Percentiles rank a stretch among this genome's conserved stretches.
Conservation (phyloP, 192 early-diverging fungal species). For the Backusella circina region DNA sequence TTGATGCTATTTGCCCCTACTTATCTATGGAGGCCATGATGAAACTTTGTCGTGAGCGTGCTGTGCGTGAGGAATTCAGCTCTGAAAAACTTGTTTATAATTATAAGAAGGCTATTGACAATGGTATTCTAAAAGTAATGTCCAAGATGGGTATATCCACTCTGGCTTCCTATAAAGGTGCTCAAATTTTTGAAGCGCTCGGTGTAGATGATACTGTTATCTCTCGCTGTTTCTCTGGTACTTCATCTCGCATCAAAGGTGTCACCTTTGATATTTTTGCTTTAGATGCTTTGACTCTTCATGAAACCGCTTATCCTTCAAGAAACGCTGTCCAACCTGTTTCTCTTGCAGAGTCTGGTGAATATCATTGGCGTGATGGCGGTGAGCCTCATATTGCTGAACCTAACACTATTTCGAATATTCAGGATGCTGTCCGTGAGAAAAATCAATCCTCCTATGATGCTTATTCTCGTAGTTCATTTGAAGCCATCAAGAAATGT, state of each 20-base stretch:
- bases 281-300: slow-evolving; percentile 81
- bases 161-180: slow-evolving; percentile 96
- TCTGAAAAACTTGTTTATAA: slow-evolving; percentile 74
- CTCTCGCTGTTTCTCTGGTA: slow-evolving; percentile 91
- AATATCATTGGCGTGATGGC: slow-evolving; percentile 96
- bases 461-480: slow-evolving; percentile 74
- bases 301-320: slow-evolving; percentile 79
- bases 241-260: slow-evolving; percentile 94
- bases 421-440: slow-evolving; percentile 94
- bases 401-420: slow-evolving; percentile 79
- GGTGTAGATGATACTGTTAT: slow-evolving; percentile 89
- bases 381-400: slow-evolving; percentile 93
- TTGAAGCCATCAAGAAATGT: slow-evolving; percentile 84
- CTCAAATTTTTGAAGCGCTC: slow-evolving; percentile 98
- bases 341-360: slow-evolving; percentile 86
- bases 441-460: slow-evolving; percentile 91
- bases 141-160: slow-evolving; percentile 99
- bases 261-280: slow-evolving; percentile 80
- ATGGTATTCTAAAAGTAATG: slow-evolving; percentile 99
- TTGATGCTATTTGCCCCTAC: slow-evolving; percentile 94
- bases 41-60: slow-evolving; percentile 84
- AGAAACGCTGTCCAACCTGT: slow-evolving; percentile 60
- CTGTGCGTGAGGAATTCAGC: slow-evolving; percentile 59
- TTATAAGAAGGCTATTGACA: slow-evolving; percentile 84
- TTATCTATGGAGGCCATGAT: slow-evolving; percentile 86